Evolutionary conservation across 2,329 filamentous ascomycete species (phyloP).

Genomic region (Cadophora sp.): DNA sequence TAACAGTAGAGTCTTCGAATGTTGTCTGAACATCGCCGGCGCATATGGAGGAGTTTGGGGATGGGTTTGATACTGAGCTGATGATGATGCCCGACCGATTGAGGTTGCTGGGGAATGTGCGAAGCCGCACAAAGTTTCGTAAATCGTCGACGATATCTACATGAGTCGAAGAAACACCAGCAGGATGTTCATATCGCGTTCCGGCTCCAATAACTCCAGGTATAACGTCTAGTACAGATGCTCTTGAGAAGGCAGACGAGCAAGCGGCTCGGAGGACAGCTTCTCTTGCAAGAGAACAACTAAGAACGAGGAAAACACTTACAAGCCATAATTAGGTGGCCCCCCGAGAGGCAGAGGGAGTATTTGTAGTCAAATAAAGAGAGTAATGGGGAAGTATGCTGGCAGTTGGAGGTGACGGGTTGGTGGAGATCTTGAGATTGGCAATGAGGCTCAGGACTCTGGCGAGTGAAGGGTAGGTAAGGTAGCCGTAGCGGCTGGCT

Average conservation of each 20-base stretch:
- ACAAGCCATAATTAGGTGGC: constrained; percentile 49
- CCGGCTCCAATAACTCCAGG: constrained; percentile 26
- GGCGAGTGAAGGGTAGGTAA: background rate
- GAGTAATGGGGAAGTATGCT: constrained; percentile 31
- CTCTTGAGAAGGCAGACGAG: constrained; percentile 38
- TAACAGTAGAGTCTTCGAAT: constrained; percentile 24
- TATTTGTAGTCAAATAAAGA: constrained; percentile 31
- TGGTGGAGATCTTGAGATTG: constrained; percentile 14
- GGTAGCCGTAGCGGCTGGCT: background rate
- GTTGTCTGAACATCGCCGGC: constrained; percentile 37
- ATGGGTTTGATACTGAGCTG: constrained; percentile 38
- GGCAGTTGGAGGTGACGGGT: constrained; percentile 19
- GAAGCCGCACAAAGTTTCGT: constrained; percentile 22
- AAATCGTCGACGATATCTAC: constrained; percentile 21
- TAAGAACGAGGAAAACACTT: constrained; percentile 41
- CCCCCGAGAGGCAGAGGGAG: constrained; percentile 36
- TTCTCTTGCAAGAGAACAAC: constrained; percentile 22
- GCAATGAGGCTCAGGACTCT: background rate
- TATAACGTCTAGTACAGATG: constrained; percentile 34
- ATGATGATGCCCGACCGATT: constrained; percentile 39
- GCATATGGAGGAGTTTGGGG: constrained; percentile 40
- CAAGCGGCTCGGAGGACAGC: constrained; percentile 33
- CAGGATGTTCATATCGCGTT: constrained; percentile 23
- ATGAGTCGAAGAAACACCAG: constrained; percentile 17
- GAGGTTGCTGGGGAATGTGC: constrained; percentile 30